Evolutionary conservation across 2,329 filamentous ascomycete species (phyloP).

Genomic region (Colletotrichum cereale): DNA sequence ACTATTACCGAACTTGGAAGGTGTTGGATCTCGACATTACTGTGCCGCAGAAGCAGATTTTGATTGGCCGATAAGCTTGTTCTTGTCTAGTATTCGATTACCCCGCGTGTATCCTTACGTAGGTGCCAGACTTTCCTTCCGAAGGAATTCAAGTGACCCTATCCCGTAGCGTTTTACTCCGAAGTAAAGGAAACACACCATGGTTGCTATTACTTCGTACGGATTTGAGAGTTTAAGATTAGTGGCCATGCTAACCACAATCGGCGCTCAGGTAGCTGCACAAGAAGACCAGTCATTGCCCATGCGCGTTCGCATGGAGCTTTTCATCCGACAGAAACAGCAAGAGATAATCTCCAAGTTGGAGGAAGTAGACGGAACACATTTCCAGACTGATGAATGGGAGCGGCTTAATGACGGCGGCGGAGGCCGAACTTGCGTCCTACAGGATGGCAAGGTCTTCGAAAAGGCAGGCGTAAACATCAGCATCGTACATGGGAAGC

Average conservation of each 20-base stretch:
- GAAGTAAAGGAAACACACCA: background rate
- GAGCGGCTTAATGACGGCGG: background rate
- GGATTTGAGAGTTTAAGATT: background rate
- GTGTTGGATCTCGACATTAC: background rate
- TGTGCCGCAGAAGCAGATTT: background rate
- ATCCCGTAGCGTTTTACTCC: too few relatives aligned
- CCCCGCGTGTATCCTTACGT: background rate
- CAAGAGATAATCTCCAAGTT: background rate
- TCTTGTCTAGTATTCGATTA: background rate
- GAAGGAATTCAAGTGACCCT: background rate
- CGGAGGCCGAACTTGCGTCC: slow-evolving; percentile 71
- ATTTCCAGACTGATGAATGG: background rate
- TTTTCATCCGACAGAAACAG: background rate
- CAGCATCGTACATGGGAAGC: slow-evolving; percentile 91
- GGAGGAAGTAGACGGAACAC: background rate
- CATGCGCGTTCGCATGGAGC: background rate
- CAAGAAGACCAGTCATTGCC: background rate
- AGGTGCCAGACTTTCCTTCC: background rate
- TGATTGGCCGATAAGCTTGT: background rate
- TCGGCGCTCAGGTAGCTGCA: background rate
- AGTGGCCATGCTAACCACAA: background rate
- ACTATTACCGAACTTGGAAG: background rate
- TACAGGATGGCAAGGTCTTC: slow-evolving; percentile 96
- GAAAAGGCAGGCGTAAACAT: slow-evolving; percentile 98
- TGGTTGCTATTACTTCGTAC: background rate